These are phyloP conservation scores for Candida manassasensis DNA, from an alignment of 805 yeast genomes.

Conservation along the genomic window DNA sequence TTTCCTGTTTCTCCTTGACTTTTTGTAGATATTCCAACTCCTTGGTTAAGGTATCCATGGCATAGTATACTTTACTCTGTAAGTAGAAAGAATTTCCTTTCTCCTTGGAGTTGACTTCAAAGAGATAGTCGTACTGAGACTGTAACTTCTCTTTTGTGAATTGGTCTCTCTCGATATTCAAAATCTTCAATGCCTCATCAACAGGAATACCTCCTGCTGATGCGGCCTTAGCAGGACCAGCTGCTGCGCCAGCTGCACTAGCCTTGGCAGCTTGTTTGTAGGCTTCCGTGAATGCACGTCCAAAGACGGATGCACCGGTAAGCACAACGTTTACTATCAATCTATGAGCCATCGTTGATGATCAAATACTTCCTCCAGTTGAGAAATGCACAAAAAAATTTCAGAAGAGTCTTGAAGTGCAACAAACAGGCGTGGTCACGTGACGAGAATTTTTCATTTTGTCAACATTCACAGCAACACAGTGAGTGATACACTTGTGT, in stretches of 20 bases:
- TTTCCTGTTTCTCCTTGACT: conserved; percentile 16
- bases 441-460: too few relatives aligned
- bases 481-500: too few relatives aligned
- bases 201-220: conserved; percentile 75
- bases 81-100: conserved; percentile 94
- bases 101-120: conserved; percentile 85
- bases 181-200: conserved; percentile 87
- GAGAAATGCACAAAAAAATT: too few relatives aligned
- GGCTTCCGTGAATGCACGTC: conserved; percentile 94
- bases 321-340: conserved; percentile 81
- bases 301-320: conserved; percentile 94
- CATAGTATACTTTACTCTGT: conserved; percentile 89
- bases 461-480: too few relatives aligned
- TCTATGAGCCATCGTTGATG: conserved; percentile 82
- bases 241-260: conserved; percentile 61
- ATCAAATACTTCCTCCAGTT: too few relatives aligned
- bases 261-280: conserved; percentile 95
- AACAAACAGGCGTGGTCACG: too few relatives aligned
- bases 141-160: conserved; percentile 56
- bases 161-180: conserved; percentile 64
- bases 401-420: too few relatives aligned
- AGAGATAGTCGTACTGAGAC: conserved; percentile 73
- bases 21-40: conserved; percentile 63
- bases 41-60: conserved; percentile 83
- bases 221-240: conserved; percentile 39